Percentiles rank a stretch among this genome's conserved stretches.
Evolutionary conservation across 225 moss, liverwort and hornwort species (phyloP).

Genomic region (Neckera pumila): DNA sequence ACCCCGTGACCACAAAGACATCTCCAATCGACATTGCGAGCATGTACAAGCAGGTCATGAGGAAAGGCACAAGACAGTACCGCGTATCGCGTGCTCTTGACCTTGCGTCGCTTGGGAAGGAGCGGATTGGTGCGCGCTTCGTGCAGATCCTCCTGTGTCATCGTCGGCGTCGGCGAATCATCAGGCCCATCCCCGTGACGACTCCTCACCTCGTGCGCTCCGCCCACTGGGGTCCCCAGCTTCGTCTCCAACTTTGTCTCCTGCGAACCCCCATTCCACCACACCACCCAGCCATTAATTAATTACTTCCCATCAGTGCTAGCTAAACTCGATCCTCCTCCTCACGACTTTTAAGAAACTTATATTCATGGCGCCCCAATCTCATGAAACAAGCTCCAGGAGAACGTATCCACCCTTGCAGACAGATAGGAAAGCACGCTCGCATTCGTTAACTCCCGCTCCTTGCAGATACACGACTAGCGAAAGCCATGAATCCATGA

Average conservation of each 20-base stretch:
- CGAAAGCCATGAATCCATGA: slow-evolving; percentile 23
- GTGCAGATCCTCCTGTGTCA: slow-evolving; percentile 2
- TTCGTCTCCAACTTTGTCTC: background rate
- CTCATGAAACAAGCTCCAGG: slow-evolving; percentile 12
- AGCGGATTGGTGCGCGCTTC: slow-evolving; percentile 7
- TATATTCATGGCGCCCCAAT: slow-evolving; percentile 3
- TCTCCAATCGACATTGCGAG: background rate
- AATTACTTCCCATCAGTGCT: background rate
- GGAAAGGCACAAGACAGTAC: background rate
- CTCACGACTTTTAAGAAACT: background rate
- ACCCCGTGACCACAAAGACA: background rate
- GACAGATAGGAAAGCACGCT: background rate
- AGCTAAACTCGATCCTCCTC: background rate
- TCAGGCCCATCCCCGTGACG: background rate
- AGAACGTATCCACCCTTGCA: background rate
- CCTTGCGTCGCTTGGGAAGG: slow-evolving; percentile 31
- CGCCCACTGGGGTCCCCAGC: background rate
- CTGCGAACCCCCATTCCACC: background rate
- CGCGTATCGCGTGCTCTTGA: slow-evolving; percentile 34
- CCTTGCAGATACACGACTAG: background rate
- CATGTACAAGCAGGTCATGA: background rate
- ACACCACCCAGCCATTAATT: background rate
- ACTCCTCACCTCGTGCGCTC: background rate
- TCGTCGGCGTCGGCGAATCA: background rate
- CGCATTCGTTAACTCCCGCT: background rate